phyloP scores from a whole-genome alignment of 2,329 filamentous ascomycete species.

The Epichloe glyceriae region DNA sequence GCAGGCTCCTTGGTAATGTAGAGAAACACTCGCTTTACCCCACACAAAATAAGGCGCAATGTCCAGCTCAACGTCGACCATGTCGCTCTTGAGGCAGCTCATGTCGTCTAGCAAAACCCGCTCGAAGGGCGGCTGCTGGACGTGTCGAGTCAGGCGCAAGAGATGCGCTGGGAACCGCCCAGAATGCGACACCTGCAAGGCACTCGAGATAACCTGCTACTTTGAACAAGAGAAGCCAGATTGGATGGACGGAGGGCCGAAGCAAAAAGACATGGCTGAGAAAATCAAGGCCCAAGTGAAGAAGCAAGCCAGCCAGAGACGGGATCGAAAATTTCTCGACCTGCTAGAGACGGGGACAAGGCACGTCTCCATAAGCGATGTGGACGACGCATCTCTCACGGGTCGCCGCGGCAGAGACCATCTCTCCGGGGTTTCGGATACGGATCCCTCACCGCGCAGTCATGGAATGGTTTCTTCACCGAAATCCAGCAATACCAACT shows the following conservation, averaged over 20 bases:
- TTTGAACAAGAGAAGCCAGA: constrained; percentile 39
- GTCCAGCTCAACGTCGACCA: constrained; percentile 4
- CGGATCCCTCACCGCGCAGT: constrained; percentile 13
- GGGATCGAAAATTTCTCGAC: constrained; percentile 36
- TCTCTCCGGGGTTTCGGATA: constrained; percentile 16
- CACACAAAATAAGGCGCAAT: background rate
- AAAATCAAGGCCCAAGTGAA: constrained; percentile 45
- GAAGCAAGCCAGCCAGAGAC: constrained; percentile 34
- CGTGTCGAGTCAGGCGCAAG: constrained; percentile 46
- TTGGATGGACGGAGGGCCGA: constrained; percentile 42
- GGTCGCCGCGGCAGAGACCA: constrained; percentile 2
- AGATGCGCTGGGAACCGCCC: constrained; percentile 45
- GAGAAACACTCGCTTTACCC: too few relatives aligned
- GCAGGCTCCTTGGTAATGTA: too few relatives aligned
- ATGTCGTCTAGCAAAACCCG: constrained; percentile 18
- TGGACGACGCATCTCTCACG: constrained; percentile 6
- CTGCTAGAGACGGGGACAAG: constrained; percentile 24
- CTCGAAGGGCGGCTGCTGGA: constrained; percentile 43
- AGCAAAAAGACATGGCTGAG: constrained; percentile 38
- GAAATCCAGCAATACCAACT: constrained; percentile 18
- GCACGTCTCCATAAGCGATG: constrained; percentile 12
- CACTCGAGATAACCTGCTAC: constrained; percentile 43
- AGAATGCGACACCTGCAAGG: constrained; percentile 35
- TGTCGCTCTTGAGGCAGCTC: constrained; percentile 12
- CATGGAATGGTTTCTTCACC: constrained; percentile 15